Evolutionary conservation across 345 rosid genomes (phyloP).

Genomic region (Populus davidiana): DNA sequence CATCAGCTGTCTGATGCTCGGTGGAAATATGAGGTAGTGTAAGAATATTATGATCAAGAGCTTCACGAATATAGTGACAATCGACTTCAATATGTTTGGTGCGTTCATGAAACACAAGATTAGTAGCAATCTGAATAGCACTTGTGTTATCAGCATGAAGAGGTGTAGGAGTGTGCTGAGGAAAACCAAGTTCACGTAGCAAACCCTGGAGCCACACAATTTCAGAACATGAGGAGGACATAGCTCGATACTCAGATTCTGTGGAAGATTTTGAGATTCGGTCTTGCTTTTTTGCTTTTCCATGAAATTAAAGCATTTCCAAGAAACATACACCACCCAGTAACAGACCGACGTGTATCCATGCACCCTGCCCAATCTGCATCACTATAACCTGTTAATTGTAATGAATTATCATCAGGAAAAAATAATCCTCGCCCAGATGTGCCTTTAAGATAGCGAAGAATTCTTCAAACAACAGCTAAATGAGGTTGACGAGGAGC

Average conservation of each 20-base stretch:
- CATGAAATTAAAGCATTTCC: not conserved
- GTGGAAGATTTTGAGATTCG: not conserved
- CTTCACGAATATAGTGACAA: no score
- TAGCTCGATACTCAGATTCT: not conserved
- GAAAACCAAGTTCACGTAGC: not conserved
- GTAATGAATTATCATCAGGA: not conserved
- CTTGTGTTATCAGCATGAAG: not conserved
- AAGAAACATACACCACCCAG: not conserved
- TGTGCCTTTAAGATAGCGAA: not conserved
- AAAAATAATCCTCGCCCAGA: not conserved
- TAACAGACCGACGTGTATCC: not conserved
- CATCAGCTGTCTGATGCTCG: no score
- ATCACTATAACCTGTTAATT: not conserved
- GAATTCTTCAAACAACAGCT: no score
- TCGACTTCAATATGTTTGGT: no score
- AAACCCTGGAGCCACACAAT: not conserved
- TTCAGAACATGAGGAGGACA: not conserved
- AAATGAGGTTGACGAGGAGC: not conserved
- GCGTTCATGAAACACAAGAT: no score
- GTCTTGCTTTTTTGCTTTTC: not conserved
- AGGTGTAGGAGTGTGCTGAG: not conserved
- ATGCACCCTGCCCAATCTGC: not conserved
- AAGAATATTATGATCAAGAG: no score
- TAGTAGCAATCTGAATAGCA: no score
- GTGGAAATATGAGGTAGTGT: no score